Conservation (phyloP, 108 stramenopile species). For the Pseudonitzschia pungens region DNA sequence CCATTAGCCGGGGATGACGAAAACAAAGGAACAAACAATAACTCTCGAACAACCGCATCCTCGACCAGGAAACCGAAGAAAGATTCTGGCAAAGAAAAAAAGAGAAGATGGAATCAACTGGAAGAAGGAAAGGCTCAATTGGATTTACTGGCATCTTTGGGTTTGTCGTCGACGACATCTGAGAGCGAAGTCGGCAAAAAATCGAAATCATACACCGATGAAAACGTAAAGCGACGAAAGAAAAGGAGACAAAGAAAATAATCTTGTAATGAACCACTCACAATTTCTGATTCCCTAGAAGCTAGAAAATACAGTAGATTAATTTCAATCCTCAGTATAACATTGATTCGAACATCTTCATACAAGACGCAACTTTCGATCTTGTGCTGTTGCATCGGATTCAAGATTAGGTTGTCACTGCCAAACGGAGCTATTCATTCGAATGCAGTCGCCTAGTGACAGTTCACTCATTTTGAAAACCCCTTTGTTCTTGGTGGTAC, state of each 20-base stretch:
- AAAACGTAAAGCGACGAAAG: not conserved
- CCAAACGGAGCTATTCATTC: too few species aligned
- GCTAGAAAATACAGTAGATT: not conserved
- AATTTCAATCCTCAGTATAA: not conserved
- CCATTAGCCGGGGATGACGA: not conserved
- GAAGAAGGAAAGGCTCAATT: constrained; percentile 29
- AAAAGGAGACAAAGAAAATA: not conserved
- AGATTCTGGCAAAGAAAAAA: constrained; percentile 1
- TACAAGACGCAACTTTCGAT: too few species aligned
- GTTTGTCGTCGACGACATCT: constrained; percentile 13
- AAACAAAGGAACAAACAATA: not conserved
- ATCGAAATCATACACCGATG: not conserved
- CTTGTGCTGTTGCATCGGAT: too few species aligned
- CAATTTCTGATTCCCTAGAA: not conserved
- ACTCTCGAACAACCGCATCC: not conserved
- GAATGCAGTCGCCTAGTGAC: not conserved
- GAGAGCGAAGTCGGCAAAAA: not conserved
- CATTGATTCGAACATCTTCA: not conserved
- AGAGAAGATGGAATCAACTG: constrained; percentile 17
- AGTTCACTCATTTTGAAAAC: not conserved
- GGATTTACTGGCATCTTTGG: constrained; percentile 27
- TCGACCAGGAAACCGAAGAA: constrained; percentile 2
- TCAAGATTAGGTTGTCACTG: too few species aligned
- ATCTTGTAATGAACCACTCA: not conserved
- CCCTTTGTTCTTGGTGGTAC: not conserved